Conservation (phyloP, 2,329 filamentous ascomycete species). For the Stemphylium beticola region DNA sequence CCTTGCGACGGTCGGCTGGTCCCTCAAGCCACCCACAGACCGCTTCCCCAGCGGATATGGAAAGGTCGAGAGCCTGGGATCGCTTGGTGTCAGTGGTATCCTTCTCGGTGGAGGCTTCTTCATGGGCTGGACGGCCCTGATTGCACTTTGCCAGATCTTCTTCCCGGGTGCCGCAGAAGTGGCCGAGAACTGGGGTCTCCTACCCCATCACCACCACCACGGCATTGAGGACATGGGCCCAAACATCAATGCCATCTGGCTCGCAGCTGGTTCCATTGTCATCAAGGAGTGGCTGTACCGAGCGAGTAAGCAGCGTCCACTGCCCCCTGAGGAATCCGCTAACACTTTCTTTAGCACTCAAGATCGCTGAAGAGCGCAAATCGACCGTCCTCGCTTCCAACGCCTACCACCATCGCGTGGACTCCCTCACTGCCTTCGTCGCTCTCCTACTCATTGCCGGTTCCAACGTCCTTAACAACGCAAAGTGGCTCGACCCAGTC, state of each 20-base stretch:
- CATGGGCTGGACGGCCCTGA: conserved; percentile 77
- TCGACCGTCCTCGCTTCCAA: conserved; percentile 96
- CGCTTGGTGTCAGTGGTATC: conserved; percentile 89
- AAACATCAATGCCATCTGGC: conserved; percentile 92
- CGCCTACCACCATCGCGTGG: conserved; percentile 93
- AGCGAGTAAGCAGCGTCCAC: conserved; percentile 68
- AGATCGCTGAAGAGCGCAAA: conserved; percentile 90
- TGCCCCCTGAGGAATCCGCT: conserved; percentile 14
- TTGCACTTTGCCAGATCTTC: conserved; percentile 60
- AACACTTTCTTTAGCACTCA: conserved; percentile 73
- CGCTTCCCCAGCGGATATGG: conserved; percentile 91
- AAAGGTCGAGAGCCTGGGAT: conserved; percentile 96
- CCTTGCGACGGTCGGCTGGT: conserved; percentile 92
- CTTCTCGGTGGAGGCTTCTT: conserved; percentile 87
- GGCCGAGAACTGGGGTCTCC: conserved; percentile 51
- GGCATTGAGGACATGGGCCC: conserved; percentile 68
- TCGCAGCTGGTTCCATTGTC: conserved; percentile 86
- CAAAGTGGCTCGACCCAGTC: conserved; percentile 91
- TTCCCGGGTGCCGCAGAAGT: conserved; percentile 54
- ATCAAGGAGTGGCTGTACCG: conserved; percentile 97
- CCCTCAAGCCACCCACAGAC: conserved; percentile 80
- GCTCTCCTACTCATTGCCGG: conserved; percentile 88
- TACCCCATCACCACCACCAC: conserved; percentile 68
- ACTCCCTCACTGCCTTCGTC: conserved; percentile 93
- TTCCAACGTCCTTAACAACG: conserved; percentile 83